Conservation (phyloP, 2,329 filamentous ascomycete genomes). For the Ceratocystis harringtonii region DNA sequence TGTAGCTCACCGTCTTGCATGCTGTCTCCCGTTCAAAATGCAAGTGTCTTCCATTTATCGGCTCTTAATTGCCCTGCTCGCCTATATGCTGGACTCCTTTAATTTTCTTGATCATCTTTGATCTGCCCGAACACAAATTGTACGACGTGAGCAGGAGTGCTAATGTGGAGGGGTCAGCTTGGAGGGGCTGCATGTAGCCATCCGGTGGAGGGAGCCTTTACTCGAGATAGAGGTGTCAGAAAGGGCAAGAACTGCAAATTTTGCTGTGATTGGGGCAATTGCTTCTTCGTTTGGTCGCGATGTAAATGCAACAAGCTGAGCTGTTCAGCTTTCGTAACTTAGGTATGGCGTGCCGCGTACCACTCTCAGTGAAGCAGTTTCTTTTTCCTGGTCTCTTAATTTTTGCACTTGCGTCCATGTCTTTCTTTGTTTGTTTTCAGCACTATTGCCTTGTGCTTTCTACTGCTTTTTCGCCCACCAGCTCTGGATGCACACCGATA, state of each 20-base stretch:
- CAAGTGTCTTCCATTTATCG: conserved; percentile 6
- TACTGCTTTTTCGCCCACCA: background rate
- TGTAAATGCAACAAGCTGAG: background rate
- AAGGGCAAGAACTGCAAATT: background rate
- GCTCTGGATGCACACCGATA: background rate
- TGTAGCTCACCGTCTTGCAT: background rate
- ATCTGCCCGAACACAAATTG: background rate
- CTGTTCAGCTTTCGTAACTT: background rate
- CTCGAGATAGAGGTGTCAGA: background rate
- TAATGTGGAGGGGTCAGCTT: background rate
- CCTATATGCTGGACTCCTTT: conserved; percentile 8
- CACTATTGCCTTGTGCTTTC: background rate
- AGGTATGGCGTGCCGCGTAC: too few relatives aligned
- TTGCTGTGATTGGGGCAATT: background rate
- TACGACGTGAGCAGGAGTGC: background rate
- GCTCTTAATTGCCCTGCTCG: conserved; percentile 9
- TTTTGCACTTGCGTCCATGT: background rate
- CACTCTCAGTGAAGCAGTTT: too few relatives aligned
- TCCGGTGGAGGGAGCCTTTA: background rate
- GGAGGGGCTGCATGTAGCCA: background rate
- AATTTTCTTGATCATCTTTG: background rate
- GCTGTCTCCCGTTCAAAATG: background rate
- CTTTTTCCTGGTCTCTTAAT: too few relatives aligned
- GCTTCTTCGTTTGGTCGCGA: background rate
- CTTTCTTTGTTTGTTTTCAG: background rate